Evolutionary conservation across 2,329 filamentous ascomycete species (phyloP), one percentile per base, ranked within the genome.

Genomic region (Claviceps capensis): DNA sequence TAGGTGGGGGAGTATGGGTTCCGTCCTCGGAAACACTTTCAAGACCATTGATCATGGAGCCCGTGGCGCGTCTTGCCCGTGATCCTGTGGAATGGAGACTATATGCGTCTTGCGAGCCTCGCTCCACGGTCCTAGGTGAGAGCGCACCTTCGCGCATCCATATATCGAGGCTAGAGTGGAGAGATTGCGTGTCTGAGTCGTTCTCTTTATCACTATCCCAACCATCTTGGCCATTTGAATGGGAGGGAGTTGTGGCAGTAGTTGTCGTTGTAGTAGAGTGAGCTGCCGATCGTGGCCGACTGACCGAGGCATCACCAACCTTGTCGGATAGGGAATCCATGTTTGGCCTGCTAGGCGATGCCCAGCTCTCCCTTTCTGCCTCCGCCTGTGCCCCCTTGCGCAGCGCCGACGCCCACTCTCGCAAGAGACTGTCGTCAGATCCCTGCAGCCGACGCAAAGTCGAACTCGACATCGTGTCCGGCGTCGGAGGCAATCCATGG

Each of bases 391-490:
- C 30, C 4, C 34, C 44, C n/a, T 30, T 30, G 3, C 40, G 30
- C 3, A 34, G 5, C 23, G 30, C 14, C n/a, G 2, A 30, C 5
- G 26, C 34, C 14, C 19, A 9, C 3, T 66, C 64, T 7, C 62
- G 67, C 0, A 65, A 62, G 1, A 76, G 60, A 0, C 71, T 72
- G 44, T 80, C 77, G 50, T 72, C 70, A 0, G 76, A 79, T 47
- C 69, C 71, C 55, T 77, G 70, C 53, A 71, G 74, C 14, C 70
- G 69, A 5, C 71, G 68, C 37, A 81, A 66, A 0, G 76, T 78
- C 1, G 75, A 74, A 2, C 75, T 78, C 1, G 78, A 78, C 19
- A 80, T 76, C 0, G 78, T 81, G 56, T 81, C 78, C 0, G 78
- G 78, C 0, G 78, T 81, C 0, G 78, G 78, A 9, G 78, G 78